phyloP scores from a whole-genome alignment of 2,329 filamentous ascomycete species.

The Pseudocercospora fijiensis region DNA sequence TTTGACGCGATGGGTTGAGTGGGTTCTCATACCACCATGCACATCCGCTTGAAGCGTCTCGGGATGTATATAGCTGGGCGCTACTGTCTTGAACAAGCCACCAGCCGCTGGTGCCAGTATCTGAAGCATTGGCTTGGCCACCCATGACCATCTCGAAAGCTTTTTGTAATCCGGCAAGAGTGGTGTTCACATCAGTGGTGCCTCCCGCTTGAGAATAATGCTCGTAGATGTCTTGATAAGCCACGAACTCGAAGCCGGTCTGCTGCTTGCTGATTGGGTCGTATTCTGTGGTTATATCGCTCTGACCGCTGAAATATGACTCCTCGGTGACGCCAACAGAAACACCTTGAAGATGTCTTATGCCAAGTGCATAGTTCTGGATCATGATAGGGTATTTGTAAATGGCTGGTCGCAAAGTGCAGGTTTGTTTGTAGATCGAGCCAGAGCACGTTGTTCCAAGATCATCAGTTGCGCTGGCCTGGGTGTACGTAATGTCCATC shows the following conservation, averaged over 20 bases:
- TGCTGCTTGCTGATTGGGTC: conserved; percentile 8
- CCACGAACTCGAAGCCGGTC: background rate
- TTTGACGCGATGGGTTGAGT: conserved; percentile 1
- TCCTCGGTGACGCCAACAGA: background rate
- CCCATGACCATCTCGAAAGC: conserved; percentile 18
- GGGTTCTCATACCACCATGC: conserved; percentile 2
- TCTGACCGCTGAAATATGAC: background rate
- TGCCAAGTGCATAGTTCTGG: background rate
- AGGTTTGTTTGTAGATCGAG: conserved; percentile 1
- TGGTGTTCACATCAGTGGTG: background rate
- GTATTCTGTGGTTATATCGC: background rate
- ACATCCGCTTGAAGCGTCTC: background rate
- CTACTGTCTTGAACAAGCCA: conserved; percentile 8
- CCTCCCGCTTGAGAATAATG: background rate
- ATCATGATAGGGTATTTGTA: conserved; percentile 10
- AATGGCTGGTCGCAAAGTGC: conserved; percentile 7
- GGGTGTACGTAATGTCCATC: background rate
- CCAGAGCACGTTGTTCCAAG: background rate
- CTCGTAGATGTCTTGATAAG: background rate
- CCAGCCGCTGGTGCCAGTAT: background rate
- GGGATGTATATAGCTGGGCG: conserved; percentile 3
- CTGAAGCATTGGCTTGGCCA: conserved; percentile 14
- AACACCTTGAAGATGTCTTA: background rate
- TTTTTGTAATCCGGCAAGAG: conserved; percentile 15
- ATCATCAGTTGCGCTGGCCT: background rate